Conservation (phyloP, 23 red algal genomes). For the Porphyridium purpureum region DNA sequence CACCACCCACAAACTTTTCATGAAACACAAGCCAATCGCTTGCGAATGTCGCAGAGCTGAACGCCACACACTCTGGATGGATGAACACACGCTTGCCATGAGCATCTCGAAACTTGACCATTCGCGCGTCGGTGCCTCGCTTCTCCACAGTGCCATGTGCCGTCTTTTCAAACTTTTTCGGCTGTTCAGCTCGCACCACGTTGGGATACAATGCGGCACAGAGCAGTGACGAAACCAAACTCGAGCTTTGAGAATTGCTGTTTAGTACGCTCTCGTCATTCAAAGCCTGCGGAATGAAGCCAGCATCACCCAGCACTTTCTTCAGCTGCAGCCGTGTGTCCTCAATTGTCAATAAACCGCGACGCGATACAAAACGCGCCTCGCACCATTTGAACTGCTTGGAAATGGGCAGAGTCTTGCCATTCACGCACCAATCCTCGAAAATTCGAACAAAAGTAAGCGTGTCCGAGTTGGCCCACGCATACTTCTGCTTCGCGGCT, state of each 20-base stretch:
- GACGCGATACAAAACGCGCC: slow-evolving; percentile 24
- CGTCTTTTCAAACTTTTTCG: slow-evolving; percentile 22
- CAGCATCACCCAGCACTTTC: slow-evolving; percentile 26
- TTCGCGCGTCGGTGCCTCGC: slow-evolving; percentile 8
- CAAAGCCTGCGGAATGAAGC: slow-evolving; percentile 10
- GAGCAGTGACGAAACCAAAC: slow-evolving; percentile 26
- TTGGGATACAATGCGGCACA: slow-evolving; percentile 72
- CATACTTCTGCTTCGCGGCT: slow-evolving; percentile 17
- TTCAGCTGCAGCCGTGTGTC: slow-evolving; percentile 33
- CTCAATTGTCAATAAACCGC: slow-evolving; percentile 24
- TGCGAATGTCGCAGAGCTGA: slow-evolving; percentile 19
- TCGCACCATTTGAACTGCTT: slow-evolving; percentile 10
- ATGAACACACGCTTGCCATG: slow-evolving; percentile 14
- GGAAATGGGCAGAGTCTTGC: slow-evolving; percentile 4
- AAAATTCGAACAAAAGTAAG: slow-evolving; percentile 26
- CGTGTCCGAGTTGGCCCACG: slow-evolving; percentile 45
- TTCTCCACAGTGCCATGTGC: slow-evolving; percentile 27
- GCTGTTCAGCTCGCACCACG: slow-evolving; percentile 36
- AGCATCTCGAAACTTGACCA: slow-evolving; percentile 28
- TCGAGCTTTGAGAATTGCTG: too few species aligned
- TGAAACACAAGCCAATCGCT: slow-evolving; percentile 46
- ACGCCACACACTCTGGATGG: slow-evolving; percentile 45
- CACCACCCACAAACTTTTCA: not conserved
- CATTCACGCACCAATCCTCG: slow-evolving; percentile 28
- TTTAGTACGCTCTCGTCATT: slow-evolving; percentile 8